These are phyloP conservation scores for Smittium mucronatum DNA, from an alignment of 371 early-diverging fungal genomes.

Conservation along the genomic window DNA sequence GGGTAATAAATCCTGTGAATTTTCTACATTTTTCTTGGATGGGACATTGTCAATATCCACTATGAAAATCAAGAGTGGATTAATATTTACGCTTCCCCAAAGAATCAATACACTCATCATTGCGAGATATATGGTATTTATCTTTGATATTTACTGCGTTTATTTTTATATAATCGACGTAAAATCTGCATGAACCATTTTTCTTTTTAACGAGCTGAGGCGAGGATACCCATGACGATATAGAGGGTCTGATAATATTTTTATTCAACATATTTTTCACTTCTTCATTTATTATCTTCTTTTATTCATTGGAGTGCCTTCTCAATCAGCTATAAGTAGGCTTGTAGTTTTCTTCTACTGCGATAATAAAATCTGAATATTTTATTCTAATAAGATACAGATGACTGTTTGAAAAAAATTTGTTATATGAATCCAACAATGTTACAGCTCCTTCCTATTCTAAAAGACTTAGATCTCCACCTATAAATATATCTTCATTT, in stretches of 20 bases:
- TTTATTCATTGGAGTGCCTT: not conserved
- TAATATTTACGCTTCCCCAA: not conserved
- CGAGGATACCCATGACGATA: not conserved
- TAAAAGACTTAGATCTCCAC: not conserved
- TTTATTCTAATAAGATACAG: not conserved
- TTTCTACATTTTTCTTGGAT: not conserved
- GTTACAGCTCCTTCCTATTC: not conserved
- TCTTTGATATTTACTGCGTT: not conserved
- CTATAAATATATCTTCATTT: too few relatives aligned
- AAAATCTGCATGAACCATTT: not conserved
- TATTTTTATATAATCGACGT: not conserved
- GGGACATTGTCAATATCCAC: not conserved
- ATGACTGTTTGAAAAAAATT: too few relatives aligned
- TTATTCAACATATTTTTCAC: not conserved
- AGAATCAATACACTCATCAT: not conserved
- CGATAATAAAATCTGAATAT: not conserved
- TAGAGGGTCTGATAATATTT: not conserved
- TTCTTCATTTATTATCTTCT: not conserved
- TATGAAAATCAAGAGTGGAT: not conserved
- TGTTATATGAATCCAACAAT: not conserved
- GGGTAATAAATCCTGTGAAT: not conserved
- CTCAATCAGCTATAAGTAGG: not conserved
- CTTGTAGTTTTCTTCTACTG: not conserved
- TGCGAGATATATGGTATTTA: not conserved
- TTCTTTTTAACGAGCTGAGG: not conserved